phyloP scores from a whole-genome alignment of 2,329 filamentous ascomycete genomes.

The Dryadomyces quercivorus region DNA sequence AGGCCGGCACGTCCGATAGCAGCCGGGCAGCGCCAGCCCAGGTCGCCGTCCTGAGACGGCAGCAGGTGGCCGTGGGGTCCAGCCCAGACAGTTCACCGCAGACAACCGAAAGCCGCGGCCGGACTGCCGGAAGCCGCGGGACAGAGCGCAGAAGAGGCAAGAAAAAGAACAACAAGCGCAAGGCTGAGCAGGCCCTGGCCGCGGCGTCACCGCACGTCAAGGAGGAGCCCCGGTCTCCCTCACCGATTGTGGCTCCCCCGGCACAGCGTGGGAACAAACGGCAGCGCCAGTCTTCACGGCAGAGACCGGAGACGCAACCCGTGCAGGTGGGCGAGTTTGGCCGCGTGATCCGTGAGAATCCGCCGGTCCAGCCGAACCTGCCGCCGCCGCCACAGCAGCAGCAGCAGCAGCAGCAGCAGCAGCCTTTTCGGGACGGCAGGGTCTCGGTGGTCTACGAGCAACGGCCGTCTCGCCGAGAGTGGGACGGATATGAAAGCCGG shows the following conservation, averaged over 20 bases:
- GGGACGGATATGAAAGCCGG: slow-evolving; percentile 18
- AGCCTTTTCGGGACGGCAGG: slow-evolving; percentile 15
- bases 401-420: slow-evolving; percentile 11
- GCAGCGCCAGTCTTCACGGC: slow-evolving; percentile 32
- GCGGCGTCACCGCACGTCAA: slow-evolving; percentile 43
- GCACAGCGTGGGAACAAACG: slow-evolving; percentile 45
- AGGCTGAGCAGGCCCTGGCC: slow-evolving; percentile 34
- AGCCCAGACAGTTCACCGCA: slow-evolving; percentile 49
- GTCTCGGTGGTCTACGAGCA: slow-evolving; percentile 23
- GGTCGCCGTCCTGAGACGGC: slow-evolving; percentile 42
- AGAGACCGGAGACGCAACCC: slow-evolving; percentile 22
- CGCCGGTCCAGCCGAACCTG: not conserved
- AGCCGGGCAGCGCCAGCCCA: slow-evolving; percentile 33
- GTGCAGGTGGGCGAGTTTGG: slow-evolving; percentile 22
- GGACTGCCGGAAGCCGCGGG: not conserved
- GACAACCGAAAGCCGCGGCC: slow-evolving; percentile 18
- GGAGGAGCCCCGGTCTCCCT: slow-evolving; percentile 51
- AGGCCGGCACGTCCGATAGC: slow-evolving; percentile 5
- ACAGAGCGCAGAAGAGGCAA: slow-evolving; percentile 28
- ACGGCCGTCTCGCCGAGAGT: slow-evolving; percentile 7
- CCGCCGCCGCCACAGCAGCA: not conserved
- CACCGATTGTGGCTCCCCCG: slow-evolving; percentile 41
- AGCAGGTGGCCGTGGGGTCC: slow-evolving; percentile 29
- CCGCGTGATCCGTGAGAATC: slow-evolving; percentile 17
- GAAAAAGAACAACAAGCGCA: slow-evolving; percentile 42